Evolutionary conservation across 768 basidiomycete species (phyloP), one percentile per base, ranked within the genome.

Genomic region (Fibroporia radiculosa): DNA sequence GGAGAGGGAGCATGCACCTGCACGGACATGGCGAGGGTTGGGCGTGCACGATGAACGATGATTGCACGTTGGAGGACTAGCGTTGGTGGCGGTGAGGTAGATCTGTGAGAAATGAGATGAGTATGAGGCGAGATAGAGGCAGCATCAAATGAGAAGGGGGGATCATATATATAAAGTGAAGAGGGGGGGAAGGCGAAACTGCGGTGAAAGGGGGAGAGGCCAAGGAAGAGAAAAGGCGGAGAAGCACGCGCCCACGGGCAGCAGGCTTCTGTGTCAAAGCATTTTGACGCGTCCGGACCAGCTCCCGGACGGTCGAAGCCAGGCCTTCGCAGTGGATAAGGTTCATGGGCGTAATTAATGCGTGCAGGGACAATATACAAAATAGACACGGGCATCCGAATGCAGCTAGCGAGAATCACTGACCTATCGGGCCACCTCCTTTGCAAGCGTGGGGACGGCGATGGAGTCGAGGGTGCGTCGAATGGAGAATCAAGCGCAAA

Each of bases 11-110:
- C 56, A 51, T 62, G 60, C 34, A 62, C 52, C 44, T 64, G 63
- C 46, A 64, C 50, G 22, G 66, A 61, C 64, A 67, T 67, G 50
- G 63, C 60, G 40, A 66, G 59, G 20, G 66, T 65, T n/a, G 66
- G 63, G 40, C 47, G 58, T 35, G 53, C 55, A 22, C 55, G 62
- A 28, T 53, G 52, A 4, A 57, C 55, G 32, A 49, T 42, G 18
- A 58, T 44, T 36, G 53, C 53, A 46, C 48, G 51, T 47, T 40
- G 46, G 39, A 57, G 48, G 51, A 49, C 46, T 41, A 50, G 47
- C 40, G 45, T 22, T 13, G 48, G 49, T 32, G 49, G 34, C 49
- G 48, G 37, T 53, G 47, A 32, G 44, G 42, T 25, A 42, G 51
- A 56, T 56, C 28, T 46, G 27, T 14, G 25, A 26, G 23, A 8